These are phyloP conservation scores for Neurospora hispaniola DNA, from an alignment of 495 filamentous ascomycete species.

Conservation along the genomic window DNA sequence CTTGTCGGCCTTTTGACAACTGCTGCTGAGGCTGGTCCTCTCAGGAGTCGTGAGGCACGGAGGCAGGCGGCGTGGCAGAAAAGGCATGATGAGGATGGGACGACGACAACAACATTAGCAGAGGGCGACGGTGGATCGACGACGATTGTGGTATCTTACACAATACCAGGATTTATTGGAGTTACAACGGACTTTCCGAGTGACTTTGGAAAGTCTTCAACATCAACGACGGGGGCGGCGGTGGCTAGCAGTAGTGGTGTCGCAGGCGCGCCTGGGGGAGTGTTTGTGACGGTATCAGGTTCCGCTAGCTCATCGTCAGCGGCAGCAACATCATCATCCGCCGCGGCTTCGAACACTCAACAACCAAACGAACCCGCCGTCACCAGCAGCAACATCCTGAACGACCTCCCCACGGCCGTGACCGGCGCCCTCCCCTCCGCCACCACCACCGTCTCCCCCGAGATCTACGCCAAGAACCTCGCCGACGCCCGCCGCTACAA, in stretches of 20 bases:
- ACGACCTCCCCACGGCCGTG: constrained; percentile 28
- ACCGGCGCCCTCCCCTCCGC: constrained; percentile 17
- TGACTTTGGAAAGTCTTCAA: neutral
- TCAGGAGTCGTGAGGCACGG: neutral
- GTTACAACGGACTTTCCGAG: neutral
- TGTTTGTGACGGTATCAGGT: neutral
- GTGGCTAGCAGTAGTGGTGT: neutral
- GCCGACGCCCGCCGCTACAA: constrained; percentile 29
- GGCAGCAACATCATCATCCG: neutral
- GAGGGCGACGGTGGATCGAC: neutral
- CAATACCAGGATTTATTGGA: neutral
- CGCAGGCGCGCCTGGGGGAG: neutral
- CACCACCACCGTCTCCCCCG: constrained; percentile 24
- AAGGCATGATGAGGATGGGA: neutral
- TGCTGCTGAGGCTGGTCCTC: neutral
- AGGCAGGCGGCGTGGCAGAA: neutral
- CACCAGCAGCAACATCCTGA: constrained; percentile 23
- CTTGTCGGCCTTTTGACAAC: neutral
- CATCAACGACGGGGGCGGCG: neutral
- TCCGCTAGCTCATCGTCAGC: neutral
- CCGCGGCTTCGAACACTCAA: neutral
- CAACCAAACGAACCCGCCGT: neutral
- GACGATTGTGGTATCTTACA: neutral
- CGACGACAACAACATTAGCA: neutral
- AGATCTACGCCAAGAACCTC: constrained; percentile 26